Evolutionary conservation across 805 yeast genomes (phyloP).

Genomic region (Zygotorulaspora florentina): DNA sequence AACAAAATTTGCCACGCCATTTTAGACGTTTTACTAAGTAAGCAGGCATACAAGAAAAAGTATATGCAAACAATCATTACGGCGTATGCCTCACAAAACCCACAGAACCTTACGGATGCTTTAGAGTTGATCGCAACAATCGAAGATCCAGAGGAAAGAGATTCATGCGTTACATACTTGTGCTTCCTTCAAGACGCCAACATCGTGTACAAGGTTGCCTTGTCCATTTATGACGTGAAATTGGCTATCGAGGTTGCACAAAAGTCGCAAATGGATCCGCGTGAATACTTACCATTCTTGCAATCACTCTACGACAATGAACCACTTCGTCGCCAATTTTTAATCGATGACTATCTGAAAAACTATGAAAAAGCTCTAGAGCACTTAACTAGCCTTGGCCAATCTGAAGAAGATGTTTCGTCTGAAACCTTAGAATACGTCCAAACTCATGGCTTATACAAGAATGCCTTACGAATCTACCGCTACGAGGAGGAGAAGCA

Average conservation of each 20-base stretch:
- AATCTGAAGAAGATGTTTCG: slow-evolving; percentile 34
- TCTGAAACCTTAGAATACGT: slow-evolving; percentile 67
- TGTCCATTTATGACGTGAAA: slow-evolving; percentile 77
- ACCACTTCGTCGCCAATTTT: slow-evolving; percentile 61
- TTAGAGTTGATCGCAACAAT: slow-evolving; percentile 56
- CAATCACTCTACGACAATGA: slow-evolving; percentile 69
- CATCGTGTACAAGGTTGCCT: slow-evolving; percentile 68
- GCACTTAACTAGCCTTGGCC: slow-evolving; percentile 52
- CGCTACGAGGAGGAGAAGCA: slow-evolving; percentile 54
- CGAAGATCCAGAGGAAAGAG: slow-evolving; percentile 47
- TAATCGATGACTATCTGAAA: slow-evolving; percentile 75
- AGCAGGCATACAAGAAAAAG: slow-evolving; percentile 47
- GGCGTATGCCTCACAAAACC: slow-evolving; percentile 86
- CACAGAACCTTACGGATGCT: slow-evolving; percentile 80
- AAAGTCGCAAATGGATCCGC: slow-evolving; percentile 96
- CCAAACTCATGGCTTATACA: slow-evolving; percentile 63
- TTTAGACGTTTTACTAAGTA: slow-evolving; percentile 47
- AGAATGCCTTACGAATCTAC: slow-evolving; percentile 60
- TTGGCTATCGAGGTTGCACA: slow-evolving; percentile 84
- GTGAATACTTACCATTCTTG: slow-evolving; percentile 90
- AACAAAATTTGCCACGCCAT: slow-evolving; percentile 74
- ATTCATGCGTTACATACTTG: slow-evolving; percentile 70
- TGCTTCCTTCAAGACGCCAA: slow-evolving; percentile 91
- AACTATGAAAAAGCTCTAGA: slow-evolving; percentile 63
- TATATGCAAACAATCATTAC: slow-evolving; percentile 79